These are phyloP conservation scores for Debaryomyces udenii DNA, from an alignment of 1,139 yeast genomes.

Conservation along the genomic window DNA sequence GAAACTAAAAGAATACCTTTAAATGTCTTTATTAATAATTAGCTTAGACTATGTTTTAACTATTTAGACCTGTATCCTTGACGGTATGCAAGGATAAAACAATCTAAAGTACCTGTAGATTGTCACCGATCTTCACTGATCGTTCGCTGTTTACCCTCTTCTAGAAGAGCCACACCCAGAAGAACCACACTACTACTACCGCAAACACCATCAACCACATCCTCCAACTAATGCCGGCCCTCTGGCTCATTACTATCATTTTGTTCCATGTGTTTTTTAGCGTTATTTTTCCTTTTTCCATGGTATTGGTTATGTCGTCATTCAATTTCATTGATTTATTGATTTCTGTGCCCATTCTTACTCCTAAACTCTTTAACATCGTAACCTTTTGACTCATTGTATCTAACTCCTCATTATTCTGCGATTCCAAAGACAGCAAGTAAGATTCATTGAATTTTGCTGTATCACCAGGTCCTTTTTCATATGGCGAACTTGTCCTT, in stretches of 20 bases:
- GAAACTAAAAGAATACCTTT: conserved; percentile 6
- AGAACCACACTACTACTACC: conserved; percentile 66
- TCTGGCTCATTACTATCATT: conserved; percentile 81
- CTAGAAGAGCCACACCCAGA: conserved; percentile 77
- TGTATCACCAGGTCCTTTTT: conserved; percentile 31
- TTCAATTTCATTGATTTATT: conserved; percentile 69
- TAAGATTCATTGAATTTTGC: conserved; percentile 58
- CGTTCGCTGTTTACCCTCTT: no score
- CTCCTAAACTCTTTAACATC: conserved; percentile 69
- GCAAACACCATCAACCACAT: conserved; percentile 74
- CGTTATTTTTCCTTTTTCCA: conserved; percentile 48
- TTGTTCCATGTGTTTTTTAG: conserved; percentile 68
- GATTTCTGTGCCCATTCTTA: conserved; percentile 83
- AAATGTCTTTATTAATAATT: conserved; percentile 5
- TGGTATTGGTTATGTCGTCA: conserved; percentile 53
- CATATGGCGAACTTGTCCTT: conserved; percentile 57
- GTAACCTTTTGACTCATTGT: conserved; percentile 71
- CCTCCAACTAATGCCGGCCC: conserved; percentile 79
- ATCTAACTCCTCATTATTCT: conserved; percentile 76
- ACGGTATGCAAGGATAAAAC: no score
- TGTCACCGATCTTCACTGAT: neutral
- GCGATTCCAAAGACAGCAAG: conserved; percentile 76
- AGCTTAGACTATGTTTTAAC: conserved; percentile 2
- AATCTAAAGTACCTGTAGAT: neutral
- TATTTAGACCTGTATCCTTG: conserved; percentile 1